A percentile compares a stretch with the other conserved stretches of the same genome.
Evolutionary conservation across 805 yeast genomes (phyloP).

Genomic region (Candida silvatica): DNA sequence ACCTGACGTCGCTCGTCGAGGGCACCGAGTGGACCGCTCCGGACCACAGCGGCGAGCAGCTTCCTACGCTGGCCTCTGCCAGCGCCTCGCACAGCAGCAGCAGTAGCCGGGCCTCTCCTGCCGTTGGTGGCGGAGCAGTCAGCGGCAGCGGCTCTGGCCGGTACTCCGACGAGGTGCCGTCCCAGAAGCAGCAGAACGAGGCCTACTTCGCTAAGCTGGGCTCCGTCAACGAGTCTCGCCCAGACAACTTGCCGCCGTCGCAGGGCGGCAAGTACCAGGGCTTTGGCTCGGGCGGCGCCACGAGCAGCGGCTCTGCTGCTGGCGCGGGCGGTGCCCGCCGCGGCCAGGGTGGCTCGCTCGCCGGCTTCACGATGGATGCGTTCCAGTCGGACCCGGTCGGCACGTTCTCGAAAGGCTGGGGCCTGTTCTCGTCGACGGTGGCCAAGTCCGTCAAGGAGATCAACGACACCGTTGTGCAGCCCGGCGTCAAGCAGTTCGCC

Average conservation of each 20-base stretch:
- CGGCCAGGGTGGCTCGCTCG: conserved; percentile 30
- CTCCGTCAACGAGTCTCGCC: conserved; percentile 57
- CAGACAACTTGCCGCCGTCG: conserved; percentile 78
- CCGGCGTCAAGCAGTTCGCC: conserved; percentile 74
- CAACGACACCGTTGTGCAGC: conserved; percentile 81
- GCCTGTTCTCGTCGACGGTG: conserved; percentile 79
- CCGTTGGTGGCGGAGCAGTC: background rate
- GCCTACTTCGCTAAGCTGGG: conserved; percentile 78
- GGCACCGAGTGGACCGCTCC: conserved; percentile 63
- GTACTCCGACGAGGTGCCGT: conserved; percentile 1
- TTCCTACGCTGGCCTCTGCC: conserved; percentile 24
- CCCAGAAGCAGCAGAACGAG: conserved; percentile 55
- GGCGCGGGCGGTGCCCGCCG: no score
- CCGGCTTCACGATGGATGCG: conserved; percentile 56
- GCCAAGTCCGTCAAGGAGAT: conserved; percentile 80
- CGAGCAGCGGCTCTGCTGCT: conserved; percentile 18
- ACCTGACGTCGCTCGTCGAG: conserved; percentile 65
- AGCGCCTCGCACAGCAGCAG: background rate
- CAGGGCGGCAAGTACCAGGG: conserved; percentile 93
- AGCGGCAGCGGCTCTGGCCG: conserved; percentile 1
- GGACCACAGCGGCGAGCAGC: conserved; percentile 42
- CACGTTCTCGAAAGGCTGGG: conserved; percentile 92
- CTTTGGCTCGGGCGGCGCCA: conserved; percentile 72
- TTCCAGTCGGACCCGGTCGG: conserved; percentile 82
- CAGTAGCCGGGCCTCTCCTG: background rate